Conservation (phyloP, 1,139 yeast genomes). For the Debaryomyces fabryi region DNA sequence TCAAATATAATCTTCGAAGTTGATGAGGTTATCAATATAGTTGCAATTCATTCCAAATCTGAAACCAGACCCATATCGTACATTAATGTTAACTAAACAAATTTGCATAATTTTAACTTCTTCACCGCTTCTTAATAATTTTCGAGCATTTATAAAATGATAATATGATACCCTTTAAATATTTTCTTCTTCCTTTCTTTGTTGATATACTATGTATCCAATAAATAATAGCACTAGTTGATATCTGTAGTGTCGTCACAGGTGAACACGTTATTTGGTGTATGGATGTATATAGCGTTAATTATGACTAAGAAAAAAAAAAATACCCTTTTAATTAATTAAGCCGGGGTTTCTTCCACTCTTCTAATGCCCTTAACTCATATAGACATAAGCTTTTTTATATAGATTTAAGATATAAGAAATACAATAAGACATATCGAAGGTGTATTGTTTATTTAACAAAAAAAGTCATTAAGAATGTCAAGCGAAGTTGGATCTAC, state of each 20-base stretch:
- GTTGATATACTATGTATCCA: neutral
- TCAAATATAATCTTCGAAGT: conserved; percentile 21
- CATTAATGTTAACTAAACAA: neutral
- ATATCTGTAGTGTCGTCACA: neutral
- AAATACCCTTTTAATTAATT: neutral
- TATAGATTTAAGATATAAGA: neutral
- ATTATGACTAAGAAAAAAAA: neutral
- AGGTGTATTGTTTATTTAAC: neutral
- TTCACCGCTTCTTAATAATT: neutral
- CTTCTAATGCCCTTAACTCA: neutral
- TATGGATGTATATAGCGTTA: neutral
- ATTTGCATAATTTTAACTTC: neutral
- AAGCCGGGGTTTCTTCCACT: neutral
- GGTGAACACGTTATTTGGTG: neutral
- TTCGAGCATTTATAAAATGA: neutral
- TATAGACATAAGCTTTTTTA: neutral
- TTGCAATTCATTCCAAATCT: conserved; percentile 19
- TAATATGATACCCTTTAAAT: neutral
- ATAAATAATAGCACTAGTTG: neutral
- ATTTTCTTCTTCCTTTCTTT: neutral
- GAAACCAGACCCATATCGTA: neutral
- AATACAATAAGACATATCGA: neutral
- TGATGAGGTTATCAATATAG: conserved; percentile 27
- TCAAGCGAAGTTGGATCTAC: conserved; percentile 8
- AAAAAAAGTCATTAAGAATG: neutral